Percentiles rank a stretch among this genome's conserved stretches.
Conservation (phyloP, 2,329 filamentous ascomycete genomes). For the Ophidiomyces ophidiicola region DNA sequence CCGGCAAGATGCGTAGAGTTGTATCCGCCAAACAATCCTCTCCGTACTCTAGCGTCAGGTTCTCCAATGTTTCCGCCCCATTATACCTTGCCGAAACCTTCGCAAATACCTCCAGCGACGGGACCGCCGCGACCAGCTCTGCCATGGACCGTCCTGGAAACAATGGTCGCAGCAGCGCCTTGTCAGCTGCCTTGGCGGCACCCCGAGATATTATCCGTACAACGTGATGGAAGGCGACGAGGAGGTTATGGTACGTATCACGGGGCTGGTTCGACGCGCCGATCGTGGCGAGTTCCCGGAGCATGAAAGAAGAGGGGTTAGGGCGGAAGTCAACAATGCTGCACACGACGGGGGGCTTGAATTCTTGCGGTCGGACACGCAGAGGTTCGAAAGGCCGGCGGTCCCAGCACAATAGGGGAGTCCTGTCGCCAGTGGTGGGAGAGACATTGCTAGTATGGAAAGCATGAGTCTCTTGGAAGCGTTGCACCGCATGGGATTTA, state of each 20-base stretch:
- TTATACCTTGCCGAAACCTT: background rate
- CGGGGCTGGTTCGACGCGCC: background rate
- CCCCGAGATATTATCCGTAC: constrained; percentile 17
- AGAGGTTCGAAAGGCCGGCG: constrained; percentile 60
- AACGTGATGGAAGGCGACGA: constrained; percentile 19
- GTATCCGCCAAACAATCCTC: constrained; percentile 18
- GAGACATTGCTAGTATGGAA: background rate
- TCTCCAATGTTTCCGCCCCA: background rate
- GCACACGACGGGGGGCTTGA: constrained; percentile 46
- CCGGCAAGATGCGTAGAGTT: constrained; percentile 22
- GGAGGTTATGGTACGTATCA: background rate
- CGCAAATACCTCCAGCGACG: constrained; percentile 24
- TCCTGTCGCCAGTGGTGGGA: constrained; percentile 21
- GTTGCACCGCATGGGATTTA: constrained; percentile 3
- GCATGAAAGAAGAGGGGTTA: constrained; percentile 19
- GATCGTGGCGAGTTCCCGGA: constrained; percentile 15
- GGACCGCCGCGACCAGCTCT: constrained; percentile 25
- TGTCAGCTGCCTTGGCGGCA: constrained; percentile 17
- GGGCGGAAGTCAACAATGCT: constrained; percentile 28
- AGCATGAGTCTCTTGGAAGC: constrained; percentile 2
- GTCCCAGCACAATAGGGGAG: constrained; percentile 54
- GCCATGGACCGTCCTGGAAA: constrained; percentile 24
- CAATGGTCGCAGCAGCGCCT: constrained; percentile 20
- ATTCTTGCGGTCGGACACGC: constrained; percentile 45
- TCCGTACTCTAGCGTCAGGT: constrained; percentile 11